Percentiles rank a stretch among this genome's conserved stretches.
Conservation (phyloP, 1,139 yeast genomes). For the Magnusiomyces sp. region DNA sequence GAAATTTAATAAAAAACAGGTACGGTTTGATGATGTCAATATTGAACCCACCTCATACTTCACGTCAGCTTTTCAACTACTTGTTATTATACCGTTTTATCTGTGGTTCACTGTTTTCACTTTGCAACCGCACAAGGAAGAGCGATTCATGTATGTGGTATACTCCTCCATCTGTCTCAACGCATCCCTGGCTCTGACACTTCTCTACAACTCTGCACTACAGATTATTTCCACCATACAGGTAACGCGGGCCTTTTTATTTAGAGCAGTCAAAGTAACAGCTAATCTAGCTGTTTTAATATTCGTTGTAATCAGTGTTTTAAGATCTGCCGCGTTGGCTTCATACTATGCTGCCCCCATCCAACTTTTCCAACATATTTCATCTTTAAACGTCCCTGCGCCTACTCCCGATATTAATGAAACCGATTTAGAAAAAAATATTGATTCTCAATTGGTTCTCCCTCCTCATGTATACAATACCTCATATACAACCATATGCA, state of each 20-base stretch:
- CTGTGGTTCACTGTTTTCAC: constrained; percentile 64
- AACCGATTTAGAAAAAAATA: too few relatives aligned
- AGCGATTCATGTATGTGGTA: constrained; percentile 78
- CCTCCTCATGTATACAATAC: constrained; percentile 9
- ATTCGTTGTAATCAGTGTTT: constrained; percentile 17
- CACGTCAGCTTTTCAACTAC: neutral
- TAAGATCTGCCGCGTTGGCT: constrained; percentile 30
- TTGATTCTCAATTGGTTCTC: constrained; percentile 10
- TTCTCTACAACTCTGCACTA: constrained; percentile 7
- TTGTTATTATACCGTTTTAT: constrained; percentile 36
- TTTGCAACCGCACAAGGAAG: constrained; percentile 87
- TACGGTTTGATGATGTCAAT: too few relatives aligned
- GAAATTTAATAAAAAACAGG: too few relatives aligned
- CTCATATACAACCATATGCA: constrained; percentile 56
- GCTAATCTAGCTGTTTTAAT: too few relatives aligned
- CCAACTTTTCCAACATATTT: constrained; percentile 23
- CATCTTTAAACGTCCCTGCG: neutral
- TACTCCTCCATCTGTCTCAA: constrained; percentile 60
- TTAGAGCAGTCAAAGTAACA: too few relatives aligned
- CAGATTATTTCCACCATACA: too few relatives aligned
- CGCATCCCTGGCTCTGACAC: constrained; percentile 44
- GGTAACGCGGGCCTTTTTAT: too few relatives aligned
- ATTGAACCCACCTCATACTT: too few relatives aligned
- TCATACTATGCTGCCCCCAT: constrained; percentile 33
- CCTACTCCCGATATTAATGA: neutral